A percentile compares a stretch with the other conserved stretches of the same genome.
phyloP scores from a whole-genome alignment of 805 yeast genomes.

The Candida insectalens region DNA sequence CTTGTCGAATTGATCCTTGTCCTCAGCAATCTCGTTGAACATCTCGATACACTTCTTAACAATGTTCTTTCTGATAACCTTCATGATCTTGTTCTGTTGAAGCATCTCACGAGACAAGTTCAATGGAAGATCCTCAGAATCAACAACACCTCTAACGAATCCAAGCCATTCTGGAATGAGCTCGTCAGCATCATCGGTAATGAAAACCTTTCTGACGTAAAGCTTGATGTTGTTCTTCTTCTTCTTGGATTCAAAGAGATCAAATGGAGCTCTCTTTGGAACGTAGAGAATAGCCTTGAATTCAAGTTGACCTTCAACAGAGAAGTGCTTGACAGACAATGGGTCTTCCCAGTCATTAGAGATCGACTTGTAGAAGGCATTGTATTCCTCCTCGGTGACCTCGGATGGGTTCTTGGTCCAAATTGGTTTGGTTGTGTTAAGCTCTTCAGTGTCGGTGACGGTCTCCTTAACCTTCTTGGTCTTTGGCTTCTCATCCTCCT shows the following conservation, averaged over 20 bases:
- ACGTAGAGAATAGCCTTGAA: slow-evolving; percentile 95
- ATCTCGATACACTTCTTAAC: slow-evolving; percentile 98
- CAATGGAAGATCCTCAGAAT: slow-evolving; percentile 98
- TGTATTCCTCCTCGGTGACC: slow-evolving; percentile 96
- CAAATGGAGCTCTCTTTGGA: slow-evolving; percentile 99
- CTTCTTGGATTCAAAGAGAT: slow-evolving; percentile 96
- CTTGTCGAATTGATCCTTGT: slow-evolving; percentile 95
- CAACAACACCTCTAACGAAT: slow-evolving; percentile 98
- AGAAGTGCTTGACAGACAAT: slow-evolving; percentile 97
- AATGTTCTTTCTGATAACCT: slow-evolving; percentile 98
- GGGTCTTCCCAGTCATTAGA: slow-evolving; percentile 99
- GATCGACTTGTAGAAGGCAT: slow-evolving; percentile 97
- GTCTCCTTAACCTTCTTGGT: slow-evolving; percentile 85
- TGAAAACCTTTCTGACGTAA: slow-evolving; percentile 98
- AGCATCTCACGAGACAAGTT: slow-evolving; percentile 99
- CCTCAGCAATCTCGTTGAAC: slow-evolving; percentile 99
- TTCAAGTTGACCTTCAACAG: slow-evolving; percentile 99
- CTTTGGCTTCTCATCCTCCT: slow-evolving; percentile 64
- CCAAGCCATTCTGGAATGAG: slow-evolving; percentile 98
- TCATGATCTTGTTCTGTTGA: slow-evolving; percentile 99
- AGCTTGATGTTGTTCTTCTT: slow-evolving; percentile 98
- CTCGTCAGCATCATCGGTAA: slow-evolving; percentile 99
- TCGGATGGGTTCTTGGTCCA: slow-evolving; percentile 99
- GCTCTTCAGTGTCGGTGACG: slow-evolving; percentile 95
- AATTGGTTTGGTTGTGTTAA: slow-evolving; percentile 96